Conservation (phyloP, 2,329 filamentous ascomycete species). For the Paecilomyces variotii region DNA sequence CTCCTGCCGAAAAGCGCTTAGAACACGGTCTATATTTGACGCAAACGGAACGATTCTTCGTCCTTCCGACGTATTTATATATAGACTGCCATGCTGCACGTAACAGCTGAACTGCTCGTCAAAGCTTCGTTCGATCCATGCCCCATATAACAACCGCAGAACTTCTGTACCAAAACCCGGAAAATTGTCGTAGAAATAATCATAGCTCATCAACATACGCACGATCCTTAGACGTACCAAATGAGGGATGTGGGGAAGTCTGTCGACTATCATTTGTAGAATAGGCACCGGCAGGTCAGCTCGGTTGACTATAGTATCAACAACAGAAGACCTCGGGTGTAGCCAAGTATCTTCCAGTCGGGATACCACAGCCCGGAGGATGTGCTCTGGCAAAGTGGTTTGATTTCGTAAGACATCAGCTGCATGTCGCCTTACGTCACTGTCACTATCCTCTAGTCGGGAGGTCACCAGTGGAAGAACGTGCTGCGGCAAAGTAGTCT, state of each 20-base stretch:
- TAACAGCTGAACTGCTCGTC: not conserved
- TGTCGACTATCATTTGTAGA: not conserved
- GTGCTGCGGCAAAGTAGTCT: not conserved
- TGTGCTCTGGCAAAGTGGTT: not conserved
- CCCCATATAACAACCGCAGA: not conserved
- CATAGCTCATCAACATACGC: not conserved
- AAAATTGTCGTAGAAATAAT: not conserved
- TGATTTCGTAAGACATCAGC: not conserved
- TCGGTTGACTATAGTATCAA: not conserved
- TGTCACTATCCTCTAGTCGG: not conserved
- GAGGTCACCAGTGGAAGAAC: not conserved
- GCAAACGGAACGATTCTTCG: not conserved
- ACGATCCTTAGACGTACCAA: not conserved
- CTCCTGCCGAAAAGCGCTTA: not conserved
- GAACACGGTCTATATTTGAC: not conserved
- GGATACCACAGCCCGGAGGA: not conserved
- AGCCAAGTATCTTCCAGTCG: not conserved
- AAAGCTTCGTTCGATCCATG: not conserved
- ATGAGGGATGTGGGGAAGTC: not conserved
- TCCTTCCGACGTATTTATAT: not conserved
- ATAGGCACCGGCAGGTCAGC: not conserved
- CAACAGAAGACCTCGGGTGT: not conserved
- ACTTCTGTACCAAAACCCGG: not conserved
- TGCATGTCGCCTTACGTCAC: not conserved
- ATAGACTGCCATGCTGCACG: not conserved